Evolutionary conservation across 345 rosid genomes (phyloP).

Genomic region (Eucalyptus victrix): DNA sequence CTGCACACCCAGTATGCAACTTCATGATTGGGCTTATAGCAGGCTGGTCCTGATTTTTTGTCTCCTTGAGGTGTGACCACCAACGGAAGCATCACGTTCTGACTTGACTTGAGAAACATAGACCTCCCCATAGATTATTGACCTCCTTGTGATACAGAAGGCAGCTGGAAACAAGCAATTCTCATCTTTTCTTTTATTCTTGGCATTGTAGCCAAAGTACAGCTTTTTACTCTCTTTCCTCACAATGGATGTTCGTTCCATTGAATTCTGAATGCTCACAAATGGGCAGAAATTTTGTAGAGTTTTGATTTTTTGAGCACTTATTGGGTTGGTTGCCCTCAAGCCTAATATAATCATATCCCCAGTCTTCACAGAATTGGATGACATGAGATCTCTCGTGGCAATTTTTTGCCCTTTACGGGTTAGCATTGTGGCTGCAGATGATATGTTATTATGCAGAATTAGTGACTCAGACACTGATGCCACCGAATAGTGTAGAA

Average conservation of each 20-base stretch:
- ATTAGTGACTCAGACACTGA: neutral
- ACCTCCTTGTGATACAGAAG: neutral
- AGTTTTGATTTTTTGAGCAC: neutral
- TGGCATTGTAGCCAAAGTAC: neutral
- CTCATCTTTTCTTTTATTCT: neutral
- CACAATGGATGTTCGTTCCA: neutral
- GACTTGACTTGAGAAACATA: neutral
- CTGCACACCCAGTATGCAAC: conserved; percentile 29
- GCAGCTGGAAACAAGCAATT: neutral
- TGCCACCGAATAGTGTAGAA: neutral
- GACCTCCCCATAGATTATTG: neutral
- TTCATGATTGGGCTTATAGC: conserved; percentile 1
- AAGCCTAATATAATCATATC: neutral
- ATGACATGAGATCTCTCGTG: neutral
- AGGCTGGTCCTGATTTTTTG: neutral
- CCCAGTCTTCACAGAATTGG: neutral
- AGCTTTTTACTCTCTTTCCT: neutral
- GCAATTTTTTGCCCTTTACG: neutral
- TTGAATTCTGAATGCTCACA: neutral
- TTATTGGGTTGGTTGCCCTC: neutral
- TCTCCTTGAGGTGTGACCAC: neutral
- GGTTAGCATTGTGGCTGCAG: neutral
- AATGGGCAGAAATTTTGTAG: neutral
- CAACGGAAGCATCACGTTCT: neutral
- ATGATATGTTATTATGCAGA: neutral